phyloP scores from a whole-genome alignment of 163 green algal genomes.

The Chloromonas sp. region DNA sequence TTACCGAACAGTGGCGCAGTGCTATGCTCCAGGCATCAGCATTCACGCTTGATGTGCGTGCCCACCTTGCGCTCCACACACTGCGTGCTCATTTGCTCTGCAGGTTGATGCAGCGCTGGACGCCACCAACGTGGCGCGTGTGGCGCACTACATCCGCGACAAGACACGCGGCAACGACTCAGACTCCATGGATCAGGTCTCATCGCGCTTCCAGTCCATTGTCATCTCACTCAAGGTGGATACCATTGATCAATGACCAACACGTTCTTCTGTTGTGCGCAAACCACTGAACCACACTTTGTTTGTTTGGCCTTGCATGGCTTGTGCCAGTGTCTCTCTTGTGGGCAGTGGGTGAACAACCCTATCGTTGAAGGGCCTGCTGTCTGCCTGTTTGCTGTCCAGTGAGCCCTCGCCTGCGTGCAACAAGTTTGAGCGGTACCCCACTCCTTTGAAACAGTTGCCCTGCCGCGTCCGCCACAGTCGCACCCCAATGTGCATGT shows the following conservation, averaged over 20 bases:
- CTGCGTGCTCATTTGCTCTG: not conserved
- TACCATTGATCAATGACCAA: not conserved
- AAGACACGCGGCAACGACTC: constrained; percentile 47
- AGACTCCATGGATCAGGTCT: not conserved
- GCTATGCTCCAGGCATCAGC: not conserved
- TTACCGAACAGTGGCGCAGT: no score
- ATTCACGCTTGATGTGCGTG: not conserved
- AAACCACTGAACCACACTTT: no score
- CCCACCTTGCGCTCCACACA: not conserved
- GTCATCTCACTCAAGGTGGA: constrained; percentile 81
- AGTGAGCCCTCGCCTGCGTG: no score
- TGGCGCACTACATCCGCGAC: constrained; percentile 87
- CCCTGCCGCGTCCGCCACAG: no score
- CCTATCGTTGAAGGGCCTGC: no score
- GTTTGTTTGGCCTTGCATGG: not conserved
- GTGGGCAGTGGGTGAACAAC: no score
- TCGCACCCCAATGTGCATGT: no score
- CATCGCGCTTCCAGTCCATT: constrained; percentile 61
- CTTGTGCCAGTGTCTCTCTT: no score
- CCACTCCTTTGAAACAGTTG: no score
- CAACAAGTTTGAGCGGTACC: no score
- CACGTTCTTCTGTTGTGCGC: not conserved
- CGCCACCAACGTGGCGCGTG: constrained; percentile 85
- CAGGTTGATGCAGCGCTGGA: constrained; percentile 88
- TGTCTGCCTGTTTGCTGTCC: no score